A percentile compares a stretch with the other conserved stretches of the same genome.
Conservation (phyloP, 2,329 filamentous ascomycete species). For the Dendrostoma leiphaemia region DNA sequence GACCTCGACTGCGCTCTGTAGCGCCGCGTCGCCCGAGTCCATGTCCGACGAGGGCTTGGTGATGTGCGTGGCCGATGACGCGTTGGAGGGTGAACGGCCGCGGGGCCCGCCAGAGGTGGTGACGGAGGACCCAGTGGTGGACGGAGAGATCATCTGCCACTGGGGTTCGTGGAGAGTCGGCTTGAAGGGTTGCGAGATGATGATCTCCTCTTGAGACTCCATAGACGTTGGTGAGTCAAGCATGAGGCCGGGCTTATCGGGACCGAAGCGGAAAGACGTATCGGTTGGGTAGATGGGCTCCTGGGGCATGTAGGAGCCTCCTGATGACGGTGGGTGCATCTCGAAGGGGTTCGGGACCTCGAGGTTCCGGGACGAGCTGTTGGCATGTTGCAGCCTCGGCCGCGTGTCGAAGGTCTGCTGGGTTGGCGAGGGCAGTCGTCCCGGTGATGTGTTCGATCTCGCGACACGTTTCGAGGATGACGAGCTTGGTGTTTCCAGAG, state of each 20-base stretch:
- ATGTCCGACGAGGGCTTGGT: constrained; percentile 32
- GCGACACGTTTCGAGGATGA: constrained; percentile 36
- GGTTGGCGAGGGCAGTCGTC: constrained; percentile 43
- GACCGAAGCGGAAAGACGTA: constrained; percentile 28
- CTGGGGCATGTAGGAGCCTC: neutral
- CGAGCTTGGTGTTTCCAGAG: constrained; percentile 23
- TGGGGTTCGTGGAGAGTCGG: constrained; percentile 40
- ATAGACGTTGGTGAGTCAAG: constrained; percentile 40
- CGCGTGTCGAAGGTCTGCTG: constrained; percentile 31
- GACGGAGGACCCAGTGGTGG: constrained; percentile 22
- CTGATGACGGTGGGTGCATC: constrained; percentile 1
- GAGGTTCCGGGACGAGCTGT: constrained; percentile 5
- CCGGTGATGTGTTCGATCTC: constrained; percentile 57
- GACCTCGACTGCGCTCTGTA: constrained; percentile 59
- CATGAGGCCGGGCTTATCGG: constrained; percentile 34
- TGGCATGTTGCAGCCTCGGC: neutral
- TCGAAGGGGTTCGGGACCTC: constrained; percentile 16
- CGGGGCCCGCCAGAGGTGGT: constrained; percentile 21
- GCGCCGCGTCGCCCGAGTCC: constrained; percentile 40
- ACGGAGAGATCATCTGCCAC: constrained; percentile 47
- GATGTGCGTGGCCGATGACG: constrained; percentile 27
- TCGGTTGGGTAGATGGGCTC: constrained; percentile 18
- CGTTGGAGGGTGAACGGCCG: constrained; percentile 20
- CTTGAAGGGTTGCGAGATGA: constrained; percentile 31
- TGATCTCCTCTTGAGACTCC: constrained; percentile 22